phyloP scores from a whole-genome alignment of 1,284 basidiomycete species.

The Earliella scabrosa region DNA sequence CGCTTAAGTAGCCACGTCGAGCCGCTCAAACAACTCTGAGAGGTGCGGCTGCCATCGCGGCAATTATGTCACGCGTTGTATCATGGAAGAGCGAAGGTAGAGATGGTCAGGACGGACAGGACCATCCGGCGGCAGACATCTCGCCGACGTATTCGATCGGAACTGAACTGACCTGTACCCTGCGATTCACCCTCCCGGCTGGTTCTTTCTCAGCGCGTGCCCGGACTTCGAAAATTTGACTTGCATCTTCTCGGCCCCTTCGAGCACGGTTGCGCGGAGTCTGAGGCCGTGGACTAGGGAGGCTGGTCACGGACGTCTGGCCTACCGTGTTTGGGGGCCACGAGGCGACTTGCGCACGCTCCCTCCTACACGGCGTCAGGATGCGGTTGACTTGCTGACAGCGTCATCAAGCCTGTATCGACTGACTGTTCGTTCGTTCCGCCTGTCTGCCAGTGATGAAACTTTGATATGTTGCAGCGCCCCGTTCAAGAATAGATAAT shows the following conservation, averaged over 20 bases:
- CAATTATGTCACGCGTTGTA: conserved; percentile 14
- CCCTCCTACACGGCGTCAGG: conserved; percentile 2
- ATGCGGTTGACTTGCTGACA: conserved; percentile 7
- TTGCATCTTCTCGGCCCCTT: conserved; percentile 1
- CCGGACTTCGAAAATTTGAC: background rate
- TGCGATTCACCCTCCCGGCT: background rate
- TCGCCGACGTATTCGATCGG: conserved; percentile 7
- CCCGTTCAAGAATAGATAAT: background rate
- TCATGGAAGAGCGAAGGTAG: conserved; percentile 7
- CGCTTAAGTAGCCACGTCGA: conserved; percentile 15
- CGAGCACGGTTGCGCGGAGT: background rate
- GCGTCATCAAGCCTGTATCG: conserved; percentile 11
- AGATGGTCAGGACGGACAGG: background rate
- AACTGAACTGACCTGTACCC: conserved; percentile 3
- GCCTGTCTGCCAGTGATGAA: conserved; percentile 11
- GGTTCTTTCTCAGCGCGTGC: no score
- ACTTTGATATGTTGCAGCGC: background rate
- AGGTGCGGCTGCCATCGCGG: conserved; percentile 2
- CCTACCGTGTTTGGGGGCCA: background rate
- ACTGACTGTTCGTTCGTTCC: conserved; percentile 4
- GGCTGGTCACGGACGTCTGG: background rate
- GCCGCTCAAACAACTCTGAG: conserved; percentile 17
- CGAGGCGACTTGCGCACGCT: background rate
- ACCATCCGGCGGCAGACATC: conserved; percentile 8
- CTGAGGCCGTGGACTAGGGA: background rate